Conservation (phyloP, 2,329 filamentous ascomycete genomes). For the Xylaria sp. region DNA sequence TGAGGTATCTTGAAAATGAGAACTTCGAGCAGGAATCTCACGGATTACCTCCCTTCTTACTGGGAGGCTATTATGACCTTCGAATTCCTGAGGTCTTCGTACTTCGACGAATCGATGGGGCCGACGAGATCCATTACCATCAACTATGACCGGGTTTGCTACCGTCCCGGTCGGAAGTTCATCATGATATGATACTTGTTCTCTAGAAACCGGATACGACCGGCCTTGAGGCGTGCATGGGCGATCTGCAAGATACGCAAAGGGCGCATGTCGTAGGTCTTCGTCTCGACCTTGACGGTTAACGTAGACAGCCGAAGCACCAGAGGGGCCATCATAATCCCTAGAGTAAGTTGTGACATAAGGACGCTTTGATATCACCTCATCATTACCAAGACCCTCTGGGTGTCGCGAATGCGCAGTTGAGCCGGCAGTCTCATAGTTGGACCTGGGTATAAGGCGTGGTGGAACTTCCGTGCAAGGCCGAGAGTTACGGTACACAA, state of each 20-base stretch:
- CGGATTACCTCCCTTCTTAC: conserved; percentile 15
- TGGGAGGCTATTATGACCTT: conserved; percentile 20
- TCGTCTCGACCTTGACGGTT: conserved; percentile 24
- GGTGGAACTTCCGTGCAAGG: conserved; percentile 23
- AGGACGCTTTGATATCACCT: conserved; percentile 27
- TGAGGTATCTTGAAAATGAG: conserved; percentile 18
- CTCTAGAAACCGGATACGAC: conserved; percentile 17
- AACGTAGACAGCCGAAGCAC: conserved; percentile 28
- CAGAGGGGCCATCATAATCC: conserved; percentile 19
- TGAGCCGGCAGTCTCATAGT: conserved; percentile 23
- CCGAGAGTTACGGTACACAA: conserved; percentile 23
- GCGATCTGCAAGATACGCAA: conserved; percentile 22
- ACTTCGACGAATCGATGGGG: conserved; percentile 30
- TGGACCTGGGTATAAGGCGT: conserved; percentile 25
- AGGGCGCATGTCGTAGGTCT: conserved; percentile 16
- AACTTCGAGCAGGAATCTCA: conserved; percentile 15
- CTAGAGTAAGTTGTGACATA: conserved; percentile 29
- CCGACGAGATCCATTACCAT: conserved; percentile 20
- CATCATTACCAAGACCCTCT: conserved; percentile 21
- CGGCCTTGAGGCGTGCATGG: conserved; percentile 16
- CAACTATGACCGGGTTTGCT: conserved; percentile 29
- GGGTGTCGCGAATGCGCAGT: conserved; percentile 25
- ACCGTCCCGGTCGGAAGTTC: conserved; percentile 27
- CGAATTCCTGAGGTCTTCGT: conserved; percentile 21
- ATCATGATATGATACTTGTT: conserved; percentile 22